Base-by-base conservation (phyloP, 306 rosid species). In the Glycine latifolia region DNA sequence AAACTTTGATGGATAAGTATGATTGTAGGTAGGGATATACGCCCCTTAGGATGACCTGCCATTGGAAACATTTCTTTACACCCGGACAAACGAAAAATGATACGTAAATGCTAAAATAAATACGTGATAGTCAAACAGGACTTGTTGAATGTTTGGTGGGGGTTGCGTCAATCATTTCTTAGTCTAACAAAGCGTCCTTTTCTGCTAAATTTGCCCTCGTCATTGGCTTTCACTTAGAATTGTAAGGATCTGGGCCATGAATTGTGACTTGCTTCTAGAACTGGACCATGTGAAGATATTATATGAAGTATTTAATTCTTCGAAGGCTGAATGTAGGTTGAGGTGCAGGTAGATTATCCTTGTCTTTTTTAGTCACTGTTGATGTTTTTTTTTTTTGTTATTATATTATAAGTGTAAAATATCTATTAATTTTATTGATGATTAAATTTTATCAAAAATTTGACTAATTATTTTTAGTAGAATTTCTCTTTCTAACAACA, bases 121-220 rank as follows among this genome's bases (percentile, higher is more conserved):
- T 10, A 59, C 66, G 2, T 17, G 39, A 20, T 9, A 20, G 14
- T 59, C 33, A 47, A 50, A 56, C 41, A 17, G 62, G 43, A 37
- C 41, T 3, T 37, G 0, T 37, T 2, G 41, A 37, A 37, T 26
- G 79, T 80, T 58, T 80, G 66, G 73, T 72, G 37, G 54, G 66
- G 54, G 15, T 16, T 56, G 62, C 10, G 12, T 5, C 52, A 71
- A 35, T 79, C 43, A 46, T 11, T 20, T 4, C 49, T 31, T 20
- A 59, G 31, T 37, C 7, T 59, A 10, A 13, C 10, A 17, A 16
- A 35, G 17, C 14, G 39, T 15, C 50, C 31, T 5, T 69, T 35
- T 26, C 31, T 26, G 31, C 31, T 26, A 26, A 26, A 26, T 26
- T 26, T 26, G 2, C 39, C 31, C 31, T 26, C 1, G 2, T 26